A percentile compares a stretch with the other conserved stretches of the same genome.
Conservation (phyloP, 2,329 filamentous ascomycete species). For the Colletotrichum chlorophyti region DNA sequence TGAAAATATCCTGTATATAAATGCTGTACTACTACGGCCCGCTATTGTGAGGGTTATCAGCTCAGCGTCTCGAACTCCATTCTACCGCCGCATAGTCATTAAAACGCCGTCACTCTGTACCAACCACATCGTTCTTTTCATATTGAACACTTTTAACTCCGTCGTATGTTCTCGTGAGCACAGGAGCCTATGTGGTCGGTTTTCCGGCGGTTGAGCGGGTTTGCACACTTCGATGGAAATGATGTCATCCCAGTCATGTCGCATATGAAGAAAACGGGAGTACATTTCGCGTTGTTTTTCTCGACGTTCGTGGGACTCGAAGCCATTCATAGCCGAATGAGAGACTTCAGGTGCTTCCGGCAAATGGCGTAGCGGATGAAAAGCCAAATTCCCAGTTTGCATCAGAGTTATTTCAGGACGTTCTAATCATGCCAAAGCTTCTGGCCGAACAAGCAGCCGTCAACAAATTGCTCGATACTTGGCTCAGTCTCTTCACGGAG, state of each 20-base stretch:
- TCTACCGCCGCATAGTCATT: too few species aligned
- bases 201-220: neutral
- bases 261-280: neutral
- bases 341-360: neutral
- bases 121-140: slow-evolving; percentile 24
- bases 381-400: neutral
- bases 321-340: neutral
- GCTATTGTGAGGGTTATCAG: slow-evolving; percentile 38
- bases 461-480: neutral
- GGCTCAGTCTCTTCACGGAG: neutral
- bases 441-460: neutral
- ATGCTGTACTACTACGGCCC: slow-evolving; percentile 59
- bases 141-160: neutral
- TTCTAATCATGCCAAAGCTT: neutral
- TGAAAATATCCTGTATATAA: slow-evolving; percentile 57
- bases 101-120: neutral
- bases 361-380: neutral
- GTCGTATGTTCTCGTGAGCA: neutral
- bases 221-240: neutral
- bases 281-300: neutral
- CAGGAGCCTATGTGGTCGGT: neutral
- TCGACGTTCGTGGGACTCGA: neutral
- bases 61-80: too few species aligned
- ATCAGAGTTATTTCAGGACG: neutral
- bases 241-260: too few species aligned